phyloP scores from a whole-genome alignment of 768 basidiomycete genomes.

The Pilatotrama ljubarskyi region DNA sequence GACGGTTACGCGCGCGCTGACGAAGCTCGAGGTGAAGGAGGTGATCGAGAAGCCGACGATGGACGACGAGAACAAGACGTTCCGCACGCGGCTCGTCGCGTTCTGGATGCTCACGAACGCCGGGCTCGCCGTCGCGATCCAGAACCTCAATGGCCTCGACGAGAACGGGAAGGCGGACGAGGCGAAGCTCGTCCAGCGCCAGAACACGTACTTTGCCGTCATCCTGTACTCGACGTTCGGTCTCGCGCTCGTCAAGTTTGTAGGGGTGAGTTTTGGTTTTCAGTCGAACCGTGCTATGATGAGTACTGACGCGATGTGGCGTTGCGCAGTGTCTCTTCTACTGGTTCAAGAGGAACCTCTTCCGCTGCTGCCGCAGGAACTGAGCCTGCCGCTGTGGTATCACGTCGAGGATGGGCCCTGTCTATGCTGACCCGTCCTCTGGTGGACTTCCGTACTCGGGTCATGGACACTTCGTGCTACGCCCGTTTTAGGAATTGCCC shows the following conservation, averaged over 20 bases:
- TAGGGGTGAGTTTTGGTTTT: slow-evolving; percentile 55
- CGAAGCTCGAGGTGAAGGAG: slow-evolving; percentile 68
- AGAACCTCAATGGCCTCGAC: slow-evolving; percentile 68
- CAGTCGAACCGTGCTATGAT: not conserved
- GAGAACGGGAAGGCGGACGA: slow-evolving; percentile 46
- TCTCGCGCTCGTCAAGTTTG: slow-evolving; percentile 70
- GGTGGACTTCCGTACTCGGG: slow-evolving; percentile 12
- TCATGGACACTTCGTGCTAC: slow-evolving; percentile 18
- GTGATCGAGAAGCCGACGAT: slow-evolving; percentile 74
- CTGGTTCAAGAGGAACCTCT: slow-evolving; percentile 81
- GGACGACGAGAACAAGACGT: slow-evolving; percentile 91
- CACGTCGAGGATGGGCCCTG: slow-evolving; percentile 13
- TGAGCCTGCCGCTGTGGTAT: slow-evolving; percentile 34
- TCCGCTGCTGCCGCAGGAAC: slow-evolving; percentile 77
- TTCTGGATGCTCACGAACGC: slow-evolving; percentile 81
- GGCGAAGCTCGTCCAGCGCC: slow-evolving; percentile 38
- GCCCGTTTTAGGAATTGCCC: not conserved
- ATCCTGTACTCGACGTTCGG: slow-evolving; percentile 81
- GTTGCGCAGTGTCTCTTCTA: slow-evolving; percentile 70
- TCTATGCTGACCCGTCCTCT: slow-evolving; percentile 1
- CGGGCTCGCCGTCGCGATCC: slow-evolving; percentile 68
- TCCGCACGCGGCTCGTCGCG: slow-evolving; percentile 85
- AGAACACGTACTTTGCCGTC: slow-evolving; percentile 70
- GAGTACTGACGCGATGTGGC: not conserved
- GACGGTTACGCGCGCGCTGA: slow-evolving; percentile 84